Evolutionary conservation across 2,329 filamentous ascomycete genomes (phyloP), one percentile per base, ranked within the genome.

Genomic region (Clarireedia sp.): DNA sequence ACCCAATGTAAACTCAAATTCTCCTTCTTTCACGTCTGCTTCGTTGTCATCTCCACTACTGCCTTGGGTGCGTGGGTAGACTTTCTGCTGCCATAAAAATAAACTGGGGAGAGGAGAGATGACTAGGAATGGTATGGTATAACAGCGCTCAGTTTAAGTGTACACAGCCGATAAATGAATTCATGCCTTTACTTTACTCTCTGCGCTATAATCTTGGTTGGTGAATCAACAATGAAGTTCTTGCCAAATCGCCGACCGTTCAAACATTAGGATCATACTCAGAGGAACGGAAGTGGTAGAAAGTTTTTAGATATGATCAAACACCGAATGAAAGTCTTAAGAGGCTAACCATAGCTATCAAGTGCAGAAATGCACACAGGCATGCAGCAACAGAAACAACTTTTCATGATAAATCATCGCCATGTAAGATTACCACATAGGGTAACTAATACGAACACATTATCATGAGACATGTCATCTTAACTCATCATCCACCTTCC

Each of bases 1-100:
- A 54, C 54, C n/a, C 54, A 40, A 40, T 66, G 66, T 48, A 63
- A 56, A 46, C 64, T 38, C 59, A 67, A 26, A 45, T 67, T n/a
- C 60, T 64, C 8, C 62, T 3, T 63, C 60, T 37, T 47, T 33
- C 3, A 56, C 17, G 9, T 33, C 29, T 33, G 3, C 29, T 33
- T 33, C 29, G 10, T 33, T 9, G 29, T 33, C 29, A 33, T 33
- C 29, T 33, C 29, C 12, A 33, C 29, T 33, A 12, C 29, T 33
- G 12, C 12, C 29, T 33, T 33, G 29, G 29, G 29, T 33, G 29
- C 29, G 29, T 33, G 29, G 29, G 29, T 33, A 33, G 29, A 33
- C 29, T 33, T 33, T 12, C 9, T 33, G 29, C 29, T 33, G 10
- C 10, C 29, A 33, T 33, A 12, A 33, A 26, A 12, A 33, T 33